Evolutionary conservation across 208 protist species (phyloP).

Genomic region (Acanthamoeba sp.): DNA sequence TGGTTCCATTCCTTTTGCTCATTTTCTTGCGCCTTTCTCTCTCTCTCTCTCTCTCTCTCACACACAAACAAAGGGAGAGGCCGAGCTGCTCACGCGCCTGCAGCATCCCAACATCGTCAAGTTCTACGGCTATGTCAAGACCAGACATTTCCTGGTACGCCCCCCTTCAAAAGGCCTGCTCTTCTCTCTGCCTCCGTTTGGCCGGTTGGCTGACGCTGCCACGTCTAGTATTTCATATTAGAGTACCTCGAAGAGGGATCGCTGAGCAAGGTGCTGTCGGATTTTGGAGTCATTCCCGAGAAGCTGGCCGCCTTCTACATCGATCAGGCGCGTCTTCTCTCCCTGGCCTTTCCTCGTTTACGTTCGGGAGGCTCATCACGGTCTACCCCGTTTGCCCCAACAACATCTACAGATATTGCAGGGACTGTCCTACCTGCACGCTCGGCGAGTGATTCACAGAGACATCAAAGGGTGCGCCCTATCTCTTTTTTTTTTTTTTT

Average conservation of each 20-base stretch:
- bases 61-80: constrained; percentile 87
- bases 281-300: constrained; percentile 91
- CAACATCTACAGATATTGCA: constrained; percentile 88
- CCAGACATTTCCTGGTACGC: constrained; percentile 84
- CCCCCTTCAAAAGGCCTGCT: too few relatives aligned
- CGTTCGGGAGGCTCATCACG: constrained; percentile 84
- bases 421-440: constrained; percentile 93
- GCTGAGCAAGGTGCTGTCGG: constrained; percentile 90
- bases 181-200: background rate
- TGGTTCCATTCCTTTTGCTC: background rate
- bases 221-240: constrained; percentile 89
- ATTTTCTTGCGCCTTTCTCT: background rate
- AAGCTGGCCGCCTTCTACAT: constrained; percentile 43
- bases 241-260: constrained; percentile 94
- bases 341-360: background rate
- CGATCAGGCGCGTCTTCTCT: background rate
- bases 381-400: constrained; percentile 59
- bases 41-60: background rate
- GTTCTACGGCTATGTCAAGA: constrained; percentile 89
- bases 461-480: constrained; percentile 92
- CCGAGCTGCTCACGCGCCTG: constrained; percentile 88
- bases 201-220: too few relatives aligned
- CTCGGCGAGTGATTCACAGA: constrained; percentile 91
- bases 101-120: constrained; percentile 92
- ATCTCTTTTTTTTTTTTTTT: too few relatives aligned